Evolutionary conservation across 495 filamentous ascomycete species (phyloP).

Genomic region (Aspergillus cavernicola): DNA sequence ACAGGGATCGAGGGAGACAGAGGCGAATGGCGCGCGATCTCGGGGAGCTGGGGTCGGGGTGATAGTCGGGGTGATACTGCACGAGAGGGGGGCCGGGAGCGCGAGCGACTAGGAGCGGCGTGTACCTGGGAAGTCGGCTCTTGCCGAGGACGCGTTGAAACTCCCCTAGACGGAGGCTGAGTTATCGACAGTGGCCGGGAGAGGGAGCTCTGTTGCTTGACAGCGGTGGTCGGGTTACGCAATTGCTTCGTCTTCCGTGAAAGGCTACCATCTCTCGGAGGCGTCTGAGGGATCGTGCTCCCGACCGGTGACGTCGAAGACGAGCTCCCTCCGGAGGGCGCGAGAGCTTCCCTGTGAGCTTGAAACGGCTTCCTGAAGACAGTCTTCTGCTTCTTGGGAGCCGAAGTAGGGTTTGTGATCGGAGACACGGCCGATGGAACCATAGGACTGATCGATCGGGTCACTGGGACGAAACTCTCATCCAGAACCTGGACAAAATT

Average conservation of each 20-base stretch:
- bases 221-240: constrained; percentile 37
- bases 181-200: constrained; percentile 32
- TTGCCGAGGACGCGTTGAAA: constrained; percentile 19
- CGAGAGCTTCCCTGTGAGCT: constrained; percentile 49
- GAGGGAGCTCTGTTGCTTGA: constrained; percentile 34
- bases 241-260: constrained; percentile 34
- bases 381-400: constrained; percentile 47
- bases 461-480: constrained; percentile 77
- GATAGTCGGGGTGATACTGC: constrained; percentile 20
- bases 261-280: constrained; percentile 38
- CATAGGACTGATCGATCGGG: constrained; percentile 72
- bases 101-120: background rate
- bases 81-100: constrained; percentile 12
- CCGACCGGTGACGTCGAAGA: constrained; percentile 29
- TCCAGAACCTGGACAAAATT: constrained; percentile 93
- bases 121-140: constrained; percentile 3
- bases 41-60: constrained; percentile 20
- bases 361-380: constrained; percentile 54
- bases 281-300: constrained; percentile 46
- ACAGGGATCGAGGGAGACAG: background rate
- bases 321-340: constrained; percentile 38
- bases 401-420: constrained; percentile 45
- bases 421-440: constrained; percentile 31
- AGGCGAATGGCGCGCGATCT: background rate
- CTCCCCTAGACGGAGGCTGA: constrained; percentile 27